Evolutionary conservation across 352 stramenopile genomes (phyloP), one percentile per base, ranked within the genome.

Genomic region (Phytophthora hybrid): DNA sequence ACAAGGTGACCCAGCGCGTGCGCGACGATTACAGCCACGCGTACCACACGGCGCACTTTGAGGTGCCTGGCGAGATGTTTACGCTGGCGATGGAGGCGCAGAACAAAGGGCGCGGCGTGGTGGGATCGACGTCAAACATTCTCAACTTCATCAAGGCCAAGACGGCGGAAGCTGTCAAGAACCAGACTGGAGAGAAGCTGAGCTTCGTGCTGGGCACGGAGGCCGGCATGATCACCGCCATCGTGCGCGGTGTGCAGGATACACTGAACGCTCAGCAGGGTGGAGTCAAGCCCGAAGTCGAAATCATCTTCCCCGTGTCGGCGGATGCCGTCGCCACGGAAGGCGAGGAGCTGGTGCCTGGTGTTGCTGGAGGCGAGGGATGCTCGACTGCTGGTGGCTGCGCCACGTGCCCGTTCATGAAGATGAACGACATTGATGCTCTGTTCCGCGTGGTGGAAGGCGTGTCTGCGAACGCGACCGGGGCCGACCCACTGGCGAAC

Each of bases 11-110:
- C 16, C 79, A 98, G 49, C 92, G 93, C 16, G 97, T 99, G 55
- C 83, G 90, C 5, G 82, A 95, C 32, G 89, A 98, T 62, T 98
- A 98, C 80, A 78, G 80, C 34, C 90, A 99, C 76, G 95, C 95
- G 4, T 99, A 94, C 81, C 88, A 98, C 57, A 99, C 97, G 51
- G 97, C 97, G 29, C 97, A 99, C 81, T 96, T 99, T 76, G 97
- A 99, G 84, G 97, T 99, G 31, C 97, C 97, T 10, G 97, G 97
- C n/a, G 97, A 99, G 89, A 99, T 99, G 97, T 99, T 99, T 73
- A 97, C 97, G 67, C 92, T 99, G 44, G 97, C 97, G 16, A 98
- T 99, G 86, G 89, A 98, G 67, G 97, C 97, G 49, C 92, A 98
- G 75, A 93, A 94, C 37, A 57, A 79, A 8, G 95, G 92, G 69